Evolutionary conservation across 768 basidiomycete species (phyloP).

Genomic region (Austroboletus eburneus): DNA sequence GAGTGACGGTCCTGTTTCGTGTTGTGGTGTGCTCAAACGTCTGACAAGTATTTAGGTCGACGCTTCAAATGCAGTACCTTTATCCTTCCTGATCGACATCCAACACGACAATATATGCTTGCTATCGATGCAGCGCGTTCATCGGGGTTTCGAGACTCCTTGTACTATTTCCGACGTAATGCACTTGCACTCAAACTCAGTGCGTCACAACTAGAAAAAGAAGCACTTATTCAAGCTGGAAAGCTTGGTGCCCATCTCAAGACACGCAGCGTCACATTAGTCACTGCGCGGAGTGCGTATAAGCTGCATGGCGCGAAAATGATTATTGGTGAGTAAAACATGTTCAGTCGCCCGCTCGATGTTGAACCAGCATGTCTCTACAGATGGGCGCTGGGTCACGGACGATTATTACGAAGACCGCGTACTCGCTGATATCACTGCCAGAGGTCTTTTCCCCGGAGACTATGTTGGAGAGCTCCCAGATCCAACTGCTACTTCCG

Average conservation of each 20-base stretch:
- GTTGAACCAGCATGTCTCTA: background rate
- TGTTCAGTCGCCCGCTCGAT: background rate
- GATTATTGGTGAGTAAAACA: slow-evolving; percentile 60
- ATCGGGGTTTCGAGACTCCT: slow-evolving; percentile 92
- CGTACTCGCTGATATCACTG: slow-evolving; percentile 67
- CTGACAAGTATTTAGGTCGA: slow-evolving; percentile 50
- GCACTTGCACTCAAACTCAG: slow-evolving; percentile 86
- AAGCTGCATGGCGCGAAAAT: slow-evolving; percentile 93
- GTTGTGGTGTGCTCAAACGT: background rate
- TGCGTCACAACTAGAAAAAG: slow-evolving; percentile 87
- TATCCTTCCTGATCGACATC: slow-evolving; percentile 77
- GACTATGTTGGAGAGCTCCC: slow-evolving; percentile 80
- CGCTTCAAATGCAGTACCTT: slow-evolving; percentile 89
- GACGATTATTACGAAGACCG: slow-evolving; percentile 97
- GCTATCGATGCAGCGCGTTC: slow-evolving; percentile 97
- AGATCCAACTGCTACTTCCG: slow-evolving; percentile 57
- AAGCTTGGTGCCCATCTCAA: slow-evolving; percentile 86
- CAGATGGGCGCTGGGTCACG: slow-evolving; percentile 88
- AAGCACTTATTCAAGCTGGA: slow-evolving; percentile 83
- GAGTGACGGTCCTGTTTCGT: slow-evolving; percentile 24
- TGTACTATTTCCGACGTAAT: slow-evolving; percentile 97
- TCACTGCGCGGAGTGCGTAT: slow-evolving; percentile 89
- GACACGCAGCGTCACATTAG: slow-evolving; percentile 89
- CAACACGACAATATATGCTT: slow-evolving; percentile 85
- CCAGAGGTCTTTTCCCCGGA: slow-evolving; percentile 79